Evolutionary conservation across 192 early-diverging fungal species (phyloP).

Genomic region (Gaertneriomyces semiglobifer): DNA sequence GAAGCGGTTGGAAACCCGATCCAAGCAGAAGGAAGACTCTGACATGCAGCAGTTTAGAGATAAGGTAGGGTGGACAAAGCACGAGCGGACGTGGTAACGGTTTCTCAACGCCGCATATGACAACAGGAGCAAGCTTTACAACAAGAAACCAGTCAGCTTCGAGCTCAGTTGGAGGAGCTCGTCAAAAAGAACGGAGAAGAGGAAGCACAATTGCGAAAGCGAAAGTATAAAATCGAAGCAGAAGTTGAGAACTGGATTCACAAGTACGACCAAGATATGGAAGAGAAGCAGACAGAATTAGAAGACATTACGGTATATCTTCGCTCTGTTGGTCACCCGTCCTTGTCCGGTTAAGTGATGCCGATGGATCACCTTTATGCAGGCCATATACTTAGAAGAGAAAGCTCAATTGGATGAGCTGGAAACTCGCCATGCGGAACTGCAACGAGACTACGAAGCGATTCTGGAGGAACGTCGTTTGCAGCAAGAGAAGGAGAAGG

Average conservation of each 20-base stretch:
- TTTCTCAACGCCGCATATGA: neutral
- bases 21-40: conserved; percentile 56
- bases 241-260: conserved; percentile 69
- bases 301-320: conserved; percentile 52
- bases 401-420: conserved; percentile 58
- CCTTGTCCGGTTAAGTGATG: neutral
- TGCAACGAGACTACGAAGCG: conserved; percentile 49
- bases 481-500: conserved; percentile 46
- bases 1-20: conserved; percentile 48
- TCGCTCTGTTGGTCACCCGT: neutral
- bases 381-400: conserved; percentile 52
- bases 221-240: conserved; percentile 56
- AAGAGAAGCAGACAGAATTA: conserved; percentile 56
- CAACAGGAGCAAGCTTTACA: conserved; percentile 37
- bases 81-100: neutral
- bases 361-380: neutral
- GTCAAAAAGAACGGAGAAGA: conserved; percentile 46
- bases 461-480: conserved; percentile 47
- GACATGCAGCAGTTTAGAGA: conserved; percentile 47
- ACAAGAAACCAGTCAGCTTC: conserved; percentile 36
- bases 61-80: conserved; percentile 26
- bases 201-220: conserved; percentile 52
- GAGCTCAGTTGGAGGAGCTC: conserved; percentile 28
- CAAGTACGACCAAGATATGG: conserved; percentile 64
- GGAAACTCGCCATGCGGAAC: conserved; percentile 36